A percentile compares a stretch with the other conserved stretches of the same genome.
These are phyloP conservation scores for Eragrostis curvula DNA, from an alignment of 176 grass and related monocot species.

Conservation along the genomic window DNA sequence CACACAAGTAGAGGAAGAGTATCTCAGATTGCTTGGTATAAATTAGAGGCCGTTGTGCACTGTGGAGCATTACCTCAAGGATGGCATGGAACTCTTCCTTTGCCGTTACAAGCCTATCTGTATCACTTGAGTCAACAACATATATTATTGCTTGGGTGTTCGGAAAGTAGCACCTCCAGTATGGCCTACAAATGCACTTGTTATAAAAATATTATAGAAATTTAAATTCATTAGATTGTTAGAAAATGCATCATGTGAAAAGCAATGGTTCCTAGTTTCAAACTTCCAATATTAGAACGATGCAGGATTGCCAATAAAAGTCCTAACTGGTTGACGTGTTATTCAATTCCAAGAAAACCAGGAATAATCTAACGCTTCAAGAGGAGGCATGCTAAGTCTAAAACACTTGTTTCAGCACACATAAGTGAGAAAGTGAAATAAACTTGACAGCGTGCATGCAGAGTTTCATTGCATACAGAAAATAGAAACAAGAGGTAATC, in stretches of 20 bases:
- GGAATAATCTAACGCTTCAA: constrained; percentile 7
- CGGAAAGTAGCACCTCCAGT: constrained; percentile 99
- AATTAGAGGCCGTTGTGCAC: neutral
- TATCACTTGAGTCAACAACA: constrained; percentile 99
- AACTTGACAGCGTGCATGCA: neutral
- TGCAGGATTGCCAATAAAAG: neutral
- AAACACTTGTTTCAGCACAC: neutral
- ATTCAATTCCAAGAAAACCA: constrained; percentile 6
- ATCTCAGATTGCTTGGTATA: neutral
- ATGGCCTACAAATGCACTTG: constrained; percentile 63
- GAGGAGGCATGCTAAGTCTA: neutral
- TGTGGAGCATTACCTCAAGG: constrained; percentile 70
- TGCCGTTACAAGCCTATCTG: constrained; percentile 94
- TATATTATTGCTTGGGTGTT: constrained; percentile 99
- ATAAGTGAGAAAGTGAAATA: neutral
- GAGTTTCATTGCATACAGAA: neutral
- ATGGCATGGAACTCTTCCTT: constrained; percentile 99
- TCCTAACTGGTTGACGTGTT: neutral
- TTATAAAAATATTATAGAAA: constrained; percentile 21
- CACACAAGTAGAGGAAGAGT: neutral
- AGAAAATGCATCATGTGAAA: neutral
- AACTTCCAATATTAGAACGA: neutral
- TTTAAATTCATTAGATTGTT: neutral
- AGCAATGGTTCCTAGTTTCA: constrained; percentile 6
- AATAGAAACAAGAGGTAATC: too few relatives aligned